Base-by-base conservation (phyloP, 1,284 basidiomycete genomes). In the Erythrobasidium hasegawianum region DNA sequence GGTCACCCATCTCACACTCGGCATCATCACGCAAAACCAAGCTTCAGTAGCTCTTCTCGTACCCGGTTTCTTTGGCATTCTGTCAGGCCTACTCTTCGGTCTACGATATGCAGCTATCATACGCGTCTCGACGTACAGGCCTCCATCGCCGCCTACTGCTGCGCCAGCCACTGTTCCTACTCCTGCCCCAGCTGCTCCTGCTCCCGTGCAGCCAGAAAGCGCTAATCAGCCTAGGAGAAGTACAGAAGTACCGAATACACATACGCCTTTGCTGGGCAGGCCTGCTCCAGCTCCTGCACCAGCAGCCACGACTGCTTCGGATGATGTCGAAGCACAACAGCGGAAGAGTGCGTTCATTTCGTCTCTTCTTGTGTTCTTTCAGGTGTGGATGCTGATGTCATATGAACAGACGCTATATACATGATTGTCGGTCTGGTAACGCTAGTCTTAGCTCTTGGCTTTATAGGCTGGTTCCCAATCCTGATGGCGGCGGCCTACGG, bases 1-100 rank as follows among this genome's bases (percentile, higher is more conserved):
- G 70, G 60, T 70, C 29, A 64, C 70, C 18, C 69, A 71, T 14
- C 56, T 74, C 11, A 74, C 72, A 2, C 65, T 72, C 20, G 70
- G 69, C 1, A 58, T 73, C n/a, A 64, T 73, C 0, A 68, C 70
- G 8, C 71, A 69, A 57, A 71, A 71, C 11, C 69, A 69, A 26
- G 65, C 74, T 0, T 71, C 74, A 2, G 43, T 70, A 9, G 70
- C 73, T 7, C 57, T 75, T 10, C 68, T 75, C 29, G 64, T 69
- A 4, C 69, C 71, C 3, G 68, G 71, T 0, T 75, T 75, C 67
- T 69, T 75, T 55, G 70, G 72, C 13, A 70, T 71, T 66, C 41
- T 75, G 33, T 70, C 69, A 16, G 71, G 71, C 20, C 59, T 75
- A 33, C 58, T 74, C 1, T 75, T 75, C 67, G 74, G 75, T 13